Conservation (phyloP, 192 early-diverging fungal species). For the Mortierella antarctica region DNA sequence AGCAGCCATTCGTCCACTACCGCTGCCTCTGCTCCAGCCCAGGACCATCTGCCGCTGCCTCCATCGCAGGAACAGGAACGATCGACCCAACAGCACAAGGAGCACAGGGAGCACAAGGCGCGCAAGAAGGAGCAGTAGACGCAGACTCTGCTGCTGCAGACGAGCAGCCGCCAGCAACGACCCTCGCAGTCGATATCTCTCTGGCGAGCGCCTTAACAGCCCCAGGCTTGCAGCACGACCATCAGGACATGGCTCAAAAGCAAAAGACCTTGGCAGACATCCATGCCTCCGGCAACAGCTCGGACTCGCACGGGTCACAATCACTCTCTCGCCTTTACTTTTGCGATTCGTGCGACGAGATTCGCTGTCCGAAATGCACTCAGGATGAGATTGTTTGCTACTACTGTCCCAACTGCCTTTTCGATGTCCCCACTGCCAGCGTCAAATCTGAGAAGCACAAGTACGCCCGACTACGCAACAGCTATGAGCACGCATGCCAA, state of each 20-base stretch:
- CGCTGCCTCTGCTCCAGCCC: conserved; percentile 47
- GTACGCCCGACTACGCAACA: conserved; percentile 19
- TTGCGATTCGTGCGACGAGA: conserved; percentile 87
- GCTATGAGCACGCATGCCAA: neutral
- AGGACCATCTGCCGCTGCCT: conserved; percentile 6
- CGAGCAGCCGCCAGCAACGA: neutral
- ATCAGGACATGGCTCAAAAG: neutral
- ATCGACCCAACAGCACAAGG: conserved; percentile 1
- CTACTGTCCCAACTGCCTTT: conserved; percentile 97
- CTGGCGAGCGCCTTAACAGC: too few species aligned
- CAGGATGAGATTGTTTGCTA: conserved; percentile 88
- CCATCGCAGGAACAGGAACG: conserved; percentile 1
- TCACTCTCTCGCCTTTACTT: conserved; percentile 82
- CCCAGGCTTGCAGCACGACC: too few species aligned
- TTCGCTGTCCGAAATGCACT: conserved; percentile 86
- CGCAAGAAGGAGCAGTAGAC: too few species aligned
- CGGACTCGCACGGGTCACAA: conserved; percentile 41
- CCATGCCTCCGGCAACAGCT: conserved; percentile 41
- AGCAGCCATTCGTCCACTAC: conserved; percentile 48
- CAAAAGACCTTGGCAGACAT: conserved; percentile 14
- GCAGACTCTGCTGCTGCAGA: neutral
- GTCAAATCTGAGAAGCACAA: conserved; percentile 96
- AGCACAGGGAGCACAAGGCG: neutral
- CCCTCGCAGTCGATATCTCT: neutral
- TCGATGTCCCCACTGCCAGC: conserved; percentile 95